phyloP scores from a whole-genome alignment of 1,284 basidiomycete species.

The Fistulinella cinereoalba region DNA sequence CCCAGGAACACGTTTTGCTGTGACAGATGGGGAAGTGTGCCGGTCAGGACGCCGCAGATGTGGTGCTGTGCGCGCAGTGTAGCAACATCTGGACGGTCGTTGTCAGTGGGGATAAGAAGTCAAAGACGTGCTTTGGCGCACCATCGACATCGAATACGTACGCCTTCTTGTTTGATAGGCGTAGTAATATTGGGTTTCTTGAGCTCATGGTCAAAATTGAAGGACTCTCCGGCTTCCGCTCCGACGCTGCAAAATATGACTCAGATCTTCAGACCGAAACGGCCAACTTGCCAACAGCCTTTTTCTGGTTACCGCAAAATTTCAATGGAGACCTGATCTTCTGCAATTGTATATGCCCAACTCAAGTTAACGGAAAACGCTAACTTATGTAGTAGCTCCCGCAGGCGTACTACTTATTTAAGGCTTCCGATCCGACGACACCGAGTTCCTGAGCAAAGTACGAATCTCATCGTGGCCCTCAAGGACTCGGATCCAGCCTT shows the following conservation, averaged over 20 bases:
- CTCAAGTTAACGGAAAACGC: too few relatives aligned
- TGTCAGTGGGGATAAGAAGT: slow-evolving; percentile 1
- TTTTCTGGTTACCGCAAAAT: too few relatives aligned
- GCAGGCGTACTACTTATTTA: too few relatives aligned
- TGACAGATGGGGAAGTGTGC: slow-evolving; percentile 90
- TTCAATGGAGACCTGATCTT: too few relatives aligned
- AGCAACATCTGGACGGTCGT: slow-evolving; percentile 62
- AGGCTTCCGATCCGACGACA: too few relatives aligned
- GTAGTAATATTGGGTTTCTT: slow-evolving; percentile 40
- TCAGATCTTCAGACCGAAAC: too few relatives aligned
- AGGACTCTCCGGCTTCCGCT: not conserved
- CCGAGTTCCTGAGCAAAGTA: too few relatives aligned
- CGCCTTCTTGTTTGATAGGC: slow-evolving; percentile 67
- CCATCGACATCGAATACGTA: slow-evolving; percentile 81
- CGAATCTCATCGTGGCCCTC: too few relatives aligned
- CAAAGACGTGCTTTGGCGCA: slow-evolving; percentile 29
- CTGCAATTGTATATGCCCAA: too few relatives aligned
- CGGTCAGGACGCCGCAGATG: slow-evolving; percentile 82
- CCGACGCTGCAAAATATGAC: not conserved
- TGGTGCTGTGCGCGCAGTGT: slow-evolving; percentile 74
- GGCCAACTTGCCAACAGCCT: too few relatives aligned
- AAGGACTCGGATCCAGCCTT: too few relatives aligned
- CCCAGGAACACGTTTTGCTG: slow-evolving; percentile 98
- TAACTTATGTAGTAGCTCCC: too few relatives aligned
- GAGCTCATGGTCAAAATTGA: slow-evolving; percentile 12